These are phyloP conservation scores for Ogataea pilisensis DNA, from an alignment of 805 yeast species.

Conservation along the genomic window DNA sequence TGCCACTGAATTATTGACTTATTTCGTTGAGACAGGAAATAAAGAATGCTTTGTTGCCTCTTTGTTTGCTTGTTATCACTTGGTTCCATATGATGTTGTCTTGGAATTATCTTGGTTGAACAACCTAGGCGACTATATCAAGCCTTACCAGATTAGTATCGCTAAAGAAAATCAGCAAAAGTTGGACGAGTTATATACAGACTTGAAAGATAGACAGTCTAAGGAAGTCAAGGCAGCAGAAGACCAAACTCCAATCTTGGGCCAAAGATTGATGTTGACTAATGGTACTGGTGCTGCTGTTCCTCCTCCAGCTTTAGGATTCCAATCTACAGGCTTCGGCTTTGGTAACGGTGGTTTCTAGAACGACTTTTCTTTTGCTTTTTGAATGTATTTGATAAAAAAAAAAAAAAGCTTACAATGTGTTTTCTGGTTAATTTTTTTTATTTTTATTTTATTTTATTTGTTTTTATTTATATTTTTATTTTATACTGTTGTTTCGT, in stretches of 20 bases:
- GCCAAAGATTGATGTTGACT: constrained; percentile 77
- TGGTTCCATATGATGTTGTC: constrained; percentile 77
- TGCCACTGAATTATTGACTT: constrained; percentile 82
- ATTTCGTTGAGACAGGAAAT: constrained; percentile 95
- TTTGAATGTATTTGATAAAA: not conserved
- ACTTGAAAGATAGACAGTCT: constrained; percentile 66
- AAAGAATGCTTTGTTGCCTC: constrained; percentile 92
- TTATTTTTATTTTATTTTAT: too few species aligned
- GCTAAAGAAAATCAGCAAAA: constrained; percentile 73
- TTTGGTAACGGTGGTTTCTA: constrained; percentile 52
- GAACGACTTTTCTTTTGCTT: not conserved
- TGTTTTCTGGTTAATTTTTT: too few species aligned
- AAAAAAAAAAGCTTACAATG: not conserved
- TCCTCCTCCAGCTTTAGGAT: constrained; percentile 45
- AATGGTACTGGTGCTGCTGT: constrained; percentile 54
- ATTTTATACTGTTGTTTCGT: too few species aligned
- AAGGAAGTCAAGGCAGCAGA: constrained; percentile 49
- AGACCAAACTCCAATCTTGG: constrained; percentile 41
- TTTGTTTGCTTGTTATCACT: constrained; percentile 78
- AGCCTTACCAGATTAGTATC: constrained; percentile 86
- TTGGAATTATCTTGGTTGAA: constrained; percentile 90
- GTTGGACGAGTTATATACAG: constrained; percentile 60
- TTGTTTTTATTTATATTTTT: too few species aligned
- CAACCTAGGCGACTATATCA: constrained; percentile 74
- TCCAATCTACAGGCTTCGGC: constrained; percentile 69